Conservation (phyloP, 192 early-diverging fungal species). For the Backusella sp. region DNA sequence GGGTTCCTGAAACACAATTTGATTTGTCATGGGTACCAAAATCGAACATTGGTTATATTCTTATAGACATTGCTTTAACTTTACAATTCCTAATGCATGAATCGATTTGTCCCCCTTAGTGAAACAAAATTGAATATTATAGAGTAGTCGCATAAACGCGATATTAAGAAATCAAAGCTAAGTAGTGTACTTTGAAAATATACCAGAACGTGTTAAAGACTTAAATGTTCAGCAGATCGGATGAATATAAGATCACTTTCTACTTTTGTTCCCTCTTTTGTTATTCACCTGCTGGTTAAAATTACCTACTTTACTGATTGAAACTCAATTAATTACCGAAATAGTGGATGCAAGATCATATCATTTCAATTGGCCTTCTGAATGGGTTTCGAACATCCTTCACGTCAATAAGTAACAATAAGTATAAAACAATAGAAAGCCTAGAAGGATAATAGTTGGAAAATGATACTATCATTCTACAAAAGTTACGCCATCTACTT, state of each 20-base stretch:
- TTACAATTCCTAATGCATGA: neutral
- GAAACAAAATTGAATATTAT: neutral
- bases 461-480: neutral
- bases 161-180: neutral
- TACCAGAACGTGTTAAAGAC: neutral
- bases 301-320: neutral
- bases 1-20: conserved; percentile 4
- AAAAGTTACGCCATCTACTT: neutral
- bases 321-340: neutral
- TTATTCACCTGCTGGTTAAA: neutral
- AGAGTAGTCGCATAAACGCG: neutral
- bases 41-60: neutral
- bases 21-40: neutral
- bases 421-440: neutral
- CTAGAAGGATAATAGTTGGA: neutral
- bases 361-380: neutral
- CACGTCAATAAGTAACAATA: neutral
- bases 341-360: neutral
- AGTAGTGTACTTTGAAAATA: neutral
- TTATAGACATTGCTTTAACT: neutral
- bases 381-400: neutral
- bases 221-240: neutral
- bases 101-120: neutral
- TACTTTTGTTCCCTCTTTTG: neutral
- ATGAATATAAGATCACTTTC: neutral